Evolutionary conservation across 2,329 filamentous ascomycete genomes (phyloP).

Genomic region (Alternaria incomplexa): DNA sequence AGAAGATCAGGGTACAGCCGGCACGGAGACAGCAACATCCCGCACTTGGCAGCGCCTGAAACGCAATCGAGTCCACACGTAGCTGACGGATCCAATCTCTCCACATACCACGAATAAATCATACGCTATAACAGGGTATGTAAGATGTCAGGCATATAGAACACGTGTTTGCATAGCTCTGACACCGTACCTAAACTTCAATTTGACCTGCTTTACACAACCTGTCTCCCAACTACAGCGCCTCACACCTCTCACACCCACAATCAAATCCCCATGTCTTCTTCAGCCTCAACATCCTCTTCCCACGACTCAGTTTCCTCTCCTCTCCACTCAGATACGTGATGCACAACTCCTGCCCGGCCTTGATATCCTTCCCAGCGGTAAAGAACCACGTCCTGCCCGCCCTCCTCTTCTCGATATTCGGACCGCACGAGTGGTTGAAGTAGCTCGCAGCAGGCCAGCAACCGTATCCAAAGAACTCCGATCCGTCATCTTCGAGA

Average conservation of each 20-base stretch:
- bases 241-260: conserved; percentile 49
- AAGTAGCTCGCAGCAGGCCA: conserved; percentile 57
- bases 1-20: not conserved
- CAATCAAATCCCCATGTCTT: conserved; percentile 56
- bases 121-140: not conserved
- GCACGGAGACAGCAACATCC: not conserved
- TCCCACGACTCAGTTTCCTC: conserved; percentile 43
- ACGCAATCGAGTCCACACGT: not conserved
- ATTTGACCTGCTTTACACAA: not conserved
- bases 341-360: conserved; percentile 55
- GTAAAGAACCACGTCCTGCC: conserved; percentile 53
- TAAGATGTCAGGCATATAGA: not conserved
- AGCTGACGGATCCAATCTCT: not conserved
- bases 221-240: not conserved
- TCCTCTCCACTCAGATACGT: conserved; percentile 58
- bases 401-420: conserved; percentile 50
- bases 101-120: not conserved
- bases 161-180: not conserved
- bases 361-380: conserved; percentile 41
- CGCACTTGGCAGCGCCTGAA: not conserved
- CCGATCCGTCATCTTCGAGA: conserved; percentile 53
- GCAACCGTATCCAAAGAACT: conserved; percentile 57
- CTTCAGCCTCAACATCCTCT: conserved; percentile 48
- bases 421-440: conserved; percentile 56
- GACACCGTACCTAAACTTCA: not conserved